Base-by-base conservation (phyloP, 257 asterid genomes). In the Linaria vulgaris region DNA sequence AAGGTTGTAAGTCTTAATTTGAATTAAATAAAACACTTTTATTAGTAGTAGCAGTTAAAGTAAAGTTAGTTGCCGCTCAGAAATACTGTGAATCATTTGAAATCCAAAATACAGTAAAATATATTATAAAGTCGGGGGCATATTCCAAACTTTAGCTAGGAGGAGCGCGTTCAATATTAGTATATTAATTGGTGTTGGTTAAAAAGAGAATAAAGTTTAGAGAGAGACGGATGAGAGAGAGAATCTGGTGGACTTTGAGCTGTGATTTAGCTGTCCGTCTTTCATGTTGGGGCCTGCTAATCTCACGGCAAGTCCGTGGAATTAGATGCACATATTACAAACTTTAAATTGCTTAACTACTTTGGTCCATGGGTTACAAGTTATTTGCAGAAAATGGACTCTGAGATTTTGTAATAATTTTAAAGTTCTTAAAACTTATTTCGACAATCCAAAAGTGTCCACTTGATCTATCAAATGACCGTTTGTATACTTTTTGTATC, bases 201-300 rank as follows among this genome's bases (percentile, higher is more conserved):
- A 14, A 51, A 59, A 62, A 64, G 59, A 59, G 74, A 67, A 75
- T 74, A 59, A 70, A 69, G 67, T 77, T 72, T 71, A 77, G 78
- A 47, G 52, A 67, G 64, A 50, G 61, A 22, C 49, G 23, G 66
- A 66, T 45, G 67, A 71, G 67, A 69, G 74, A 67, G 66, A 50
- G 61, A 22, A 76, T 71, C 72, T 79, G 78, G 89, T 85, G 88
- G 86, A 80, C 79, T 76, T 83, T 80, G 96, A 88, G 96, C 96
- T 88, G 96, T 88, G 90, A 71, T 75, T 72, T 85, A 86, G 96
- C 95, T 89, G 95, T 78, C 86, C 53, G 16, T 39, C 53, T 59
- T 67, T 63, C 39, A 34, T 34, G 37, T 30, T 30, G 37, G 37
- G 6, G 5, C 3, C 3, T 30, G 41, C 41, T 34, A 34, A 34